Evolutionary conservation across 345 rosid genomes (phyloP), one percentile per base, ranked within the genome.

Genomic region (Gossypium stocksii): DNA sequence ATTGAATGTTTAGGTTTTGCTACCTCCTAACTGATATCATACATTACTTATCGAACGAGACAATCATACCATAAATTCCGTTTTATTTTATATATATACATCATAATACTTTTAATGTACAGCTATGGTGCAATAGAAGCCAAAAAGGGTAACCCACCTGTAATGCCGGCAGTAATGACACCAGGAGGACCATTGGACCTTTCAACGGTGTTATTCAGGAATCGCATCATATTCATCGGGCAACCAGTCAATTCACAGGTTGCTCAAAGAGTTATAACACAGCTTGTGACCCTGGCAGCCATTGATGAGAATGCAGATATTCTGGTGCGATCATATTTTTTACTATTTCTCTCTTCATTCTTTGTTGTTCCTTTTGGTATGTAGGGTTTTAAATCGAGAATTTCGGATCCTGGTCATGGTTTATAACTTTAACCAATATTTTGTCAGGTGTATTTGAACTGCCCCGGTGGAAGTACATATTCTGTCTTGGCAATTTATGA

Each of bases 391-490:
- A 13, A 25, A 63, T 41, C 38, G 10, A 44, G 54, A 53, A 16
- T 53, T 5, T 17, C 11, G 1, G 61, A 38, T 16, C 68, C 60
- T 34, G 20, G 44, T 71, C 27, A 12, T 45, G 62, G 76, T 68
- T 64, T 71, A 41, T 76, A 69, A 66, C 45, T 58, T 13, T 75
- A 34, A 41, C 52, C 53, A 80, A 38, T 66, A 59, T 68, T 64
- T 64, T 77, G 70, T 71, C 88, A 91, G 98, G 62, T 94, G 60
- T 95, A 93, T 79, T 74, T 93, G 81, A 95, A 93, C 83, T 87
- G 97, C 74, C 98, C 98, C 0, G 98, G 99, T 69, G 99, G 99
- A 71, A 95, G 95, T 79, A 87, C 89, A 3, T 91, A 91, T 85
- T 87, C 98, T 3, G 92, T 93, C 72, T 67, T 95, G 85, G 98